Conservation (phyloP, 768 basidiomycete species). For the Hysterangium stoloniferum region DNA sequence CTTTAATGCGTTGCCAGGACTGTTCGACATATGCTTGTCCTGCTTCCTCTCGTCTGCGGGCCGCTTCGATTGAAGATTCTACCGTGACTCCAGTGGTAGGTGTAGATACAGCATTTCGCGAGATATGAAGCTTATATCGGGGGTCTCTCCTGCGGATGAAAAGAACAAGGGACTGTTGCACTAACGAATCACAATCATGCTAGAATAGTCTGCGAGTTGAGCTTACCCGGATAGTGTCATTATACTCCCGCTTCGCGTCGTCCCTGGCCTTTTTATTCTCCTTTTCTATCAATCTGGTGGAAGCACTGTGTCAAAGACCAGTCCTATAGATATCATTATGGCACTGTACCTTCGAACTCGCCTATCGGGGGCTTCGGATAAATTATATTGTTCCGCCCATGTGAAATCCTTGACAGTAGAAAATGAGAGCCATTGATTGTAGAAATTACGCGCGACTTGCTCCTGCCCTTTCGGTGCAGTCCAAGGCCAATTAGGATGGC, state of each 20-base stretch:
- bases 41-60: constrained; percentile 26
- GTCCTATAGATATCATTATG: background rate
- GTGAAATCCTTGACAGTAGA: constrained; percentile 78
- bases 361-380: constrained; percentile 79
- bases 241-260: constrained; percentile 83
- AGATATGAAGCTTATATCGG: constrained; percentile 64
- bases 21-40: constrained; percentile 62
- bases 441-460: constrained; percentile 65
- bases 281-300: constrained; percentile 76
- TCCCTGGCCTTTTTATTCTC: constrained; percentile 93
- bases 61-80: constrained; percentile 17
- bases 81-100: constrained; percentile 16
- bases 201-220: background rate
- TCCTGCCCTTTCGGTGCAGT: constrained; percentile 35
- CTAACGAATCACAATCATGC: background rate
- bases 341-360: constrained; percentile 61
- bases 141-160: constrained; percentile 86
- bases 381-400: constrained; percentile 83
- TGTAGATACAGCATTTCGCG: constrained; percentile 37
- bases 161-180: constrained; percentile 63
- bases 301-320: constrained; percentile 5
- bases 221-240: constrained; percentile 79
- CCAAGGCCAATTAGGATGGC: constrained; percentile 72
- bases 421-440: constrained; percentile 82
- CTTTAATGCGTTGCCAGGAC: constrained; percentile 71